These are phyloP conservation scores for Oryza longistaminata DNA, from an alignment of 176 grass and related monocot genomes.

Conservation along the genomic window DNA sequence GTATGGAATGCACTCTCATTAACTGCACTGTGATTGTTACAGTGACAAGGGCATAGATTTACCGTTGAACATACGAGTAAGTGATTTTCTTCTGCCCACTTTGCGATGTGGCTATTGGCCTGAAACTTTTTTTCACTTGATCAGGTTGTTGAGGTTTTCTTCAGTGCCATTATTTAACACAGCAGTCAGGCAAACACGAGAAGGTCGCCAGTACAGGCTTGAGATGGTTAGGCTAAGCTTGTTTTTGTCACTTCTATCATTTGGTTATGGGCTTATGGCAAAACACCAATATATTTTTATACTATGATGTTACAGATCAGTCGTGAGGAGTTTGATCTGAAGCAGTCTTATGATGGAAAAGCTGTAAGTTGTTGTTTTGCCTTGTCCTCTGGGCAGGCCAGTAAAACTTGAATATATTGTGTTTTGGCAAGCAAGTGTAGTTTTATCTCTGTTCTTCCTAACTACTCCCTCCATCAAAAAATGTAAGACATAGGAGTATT, in stretches of 20 bases:
- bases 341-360: constrained; percentile 70
- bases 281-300: constrained; percentile 27
- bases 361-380: constrained; percentile 64
- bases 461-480: too few relatives aligned
- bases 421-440: background rate
- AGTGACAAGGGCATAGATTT: too few relatives aligned
- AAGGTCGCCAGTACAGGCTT: constrained; percentile 55
- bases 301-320: constrained; percentile 49
- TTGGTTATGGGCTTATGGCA: constrained; percentile 1
- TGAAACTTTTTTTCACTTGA: constrained; percentile 29
- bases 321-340: constrained; percentile 68
- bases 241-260: constrained; percentile 7
- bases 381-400: background rate
- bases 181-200: constrained; percentile 46
- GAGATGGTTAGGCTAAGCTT: constrained; percentile 45
- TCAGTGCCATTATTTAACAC: constrained; percentile 54
- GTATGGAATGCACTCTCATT: too few relatives aligned
- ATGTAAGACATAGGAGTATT: too few relatives aligned
- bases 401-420: background rate
- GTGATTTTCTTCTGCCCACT: constrained; percentile 21
- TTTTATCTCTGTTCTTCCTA: background rate
- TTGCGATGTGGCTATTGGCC: constrained; percentile 27
- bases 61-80: background rate
- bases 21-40: too few relatives aligned
- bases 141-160: constrained; percentile 81